Conservation (phyloP, 495 filamentous ascomycete genomes). For the Penicillium salamii region DNA sequence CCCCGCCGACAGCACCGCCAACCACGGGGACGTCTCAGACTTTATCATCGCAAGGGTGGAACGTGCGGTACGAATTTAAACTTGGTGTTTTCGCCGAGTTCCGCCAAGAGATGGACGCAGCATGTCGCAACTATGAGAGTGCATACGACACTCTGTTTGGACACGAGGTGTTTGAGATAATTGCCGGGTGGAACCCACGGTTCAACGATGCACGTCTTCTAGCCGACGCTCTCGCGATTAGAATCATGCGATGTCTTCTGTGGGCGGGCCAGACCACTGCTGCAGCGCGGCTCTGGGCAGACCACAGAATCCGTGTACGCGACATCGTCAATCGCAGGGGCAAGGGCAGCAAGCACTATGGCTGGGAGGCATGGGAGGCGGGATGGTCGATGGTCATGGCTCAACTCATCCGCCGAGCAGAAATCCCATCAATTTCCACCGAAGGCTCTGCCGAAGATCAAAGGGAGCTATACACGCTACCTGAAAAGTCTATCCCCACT, state of each 20-base stretch:
- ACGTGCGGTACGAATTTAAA: constrained; percentile 90
- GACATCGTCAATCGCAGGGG: constrained; percentile 78
- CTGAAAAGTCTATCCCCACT: constrained; percentile 65
- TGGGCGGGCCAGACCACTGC: constrained; percentile 71
- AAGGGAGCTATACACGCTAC: constrained; percentile 37
- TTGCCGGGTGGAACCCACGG: constrained; percentile 78
- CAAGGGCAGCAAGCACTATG: constrained; percentile 77
- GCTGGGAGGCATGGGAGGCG: constrained; percentile 85
- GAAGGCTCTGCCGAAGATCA: constrained; percentile 12
- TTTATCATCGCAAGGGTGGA: constrained; percentile 82
- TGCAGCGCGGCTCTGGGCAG: constrained; percentile 73
- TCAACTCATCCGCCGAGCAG: constrained; percentile 64
- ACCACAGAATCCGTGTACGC: constrained; percentile 64
- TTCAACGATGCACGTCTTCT: constrained; percentile 84
- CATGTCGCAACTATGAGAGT: constrained; percentile 75
- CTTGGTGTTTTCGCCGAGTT: constrained; percentile 86
- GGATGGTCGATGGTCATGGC: constrained; percentile 82
- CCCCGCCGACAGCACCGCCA: constrained; percentile 79
- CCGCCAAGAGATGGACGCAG: constrained; percentile 83
- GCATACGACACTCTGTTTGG: constrained; percentile 80
- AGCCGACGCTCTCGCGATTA: constrained; percentile 74
- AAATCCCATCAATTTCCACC: constrained; percentile 38
- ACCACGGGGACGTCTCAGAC: constrained; percentile 79
- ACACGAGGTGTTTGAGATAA: constrained; percentile 79
- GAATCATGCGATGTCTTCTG: constrained; percentile 74